Base-by-base conservation (phyloP, 306 rosid species). In the Cicer pinnatifidum region DNA sequence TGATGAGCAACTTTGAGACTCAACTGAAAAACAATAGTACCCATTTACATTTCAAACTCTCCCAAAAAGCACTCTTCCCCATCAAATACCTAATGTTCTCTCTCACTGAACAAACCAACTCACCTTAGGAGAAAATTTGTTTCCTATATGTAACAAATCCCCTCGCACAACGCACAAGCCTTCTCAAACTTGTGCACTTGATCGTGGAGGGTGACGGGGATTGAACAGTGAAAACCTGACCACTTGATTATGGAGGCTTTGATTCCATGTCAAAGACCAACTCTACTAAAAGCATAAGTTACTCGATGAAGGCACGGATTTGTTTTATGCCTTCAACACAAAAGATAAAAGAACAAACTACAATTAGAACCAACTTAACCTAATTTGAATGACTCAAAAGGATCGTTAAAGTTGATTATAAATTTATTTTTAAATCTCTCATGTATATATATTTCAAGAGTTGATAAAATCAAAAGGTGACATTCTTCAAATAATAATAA, bases 11-110 rank as follows among this genome's bases (percentile, higher is more conserved):
- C 8, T 28, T 28, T 33, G 61, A 69, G 39, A 17, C 17, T 9
- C 57, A 8, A 45, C 67, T 28, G 43, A 44, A 71, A 39, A 69
- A 19, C n/a, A 35, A 13, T 6, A 73, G 60, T 11, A 61, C 9
- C 50, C 47, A 73, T 61, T 7, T 37, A 15, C 35, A 6, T 28
- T 44, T 73, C 33, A 60, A 73, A 61, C 78, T 73, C 71, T 15
- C 70, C 38, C 13, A 61, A 47, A 73, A 73, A 60, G 1, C 51
- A 61, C 20, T 9, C 13, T 35, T 61, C 38, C 51, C 61, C 40
- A 37, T 45, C 53, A 58, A 72, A 23, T 5, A 58, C 60, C 19
- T 12, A 12, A 19, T 11, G 19, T 35, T 46, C 12, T 23, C 28
- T 48, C 60, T 50, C 50, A 6, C 48, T 37, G 9, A 53, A 5